Evolutionary conservation across 1,284 basidiomycete species (phyloP).

Genomic region (Tetrapyrgos nigripes): DNA sequence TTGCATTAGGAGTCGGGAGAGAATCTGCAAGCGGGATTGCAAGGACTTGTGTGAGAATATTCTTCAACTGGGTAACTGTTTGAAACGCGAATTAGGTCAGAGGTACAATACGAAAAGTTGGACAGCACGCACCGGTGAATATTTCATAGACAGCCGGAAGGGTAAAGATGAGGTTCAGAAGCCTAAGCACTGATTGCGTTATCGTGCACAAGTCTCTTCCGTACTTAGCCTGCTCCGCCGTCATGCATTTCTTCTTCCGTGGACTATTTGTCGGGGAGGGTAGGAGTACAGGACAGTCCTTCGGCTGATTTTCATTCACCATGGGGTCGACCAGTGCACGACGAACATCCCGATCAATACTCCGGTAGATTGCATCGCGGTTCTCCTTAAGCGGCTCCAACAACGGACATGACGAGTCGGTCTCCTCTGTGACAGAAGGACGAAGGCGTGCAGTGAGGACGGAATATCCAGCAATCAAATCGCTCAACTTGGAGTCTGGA

Average conservation of each 20-base stretch:
- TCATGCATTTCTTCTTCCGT: conserved; percentile 71
- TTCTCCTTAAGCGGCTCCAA: conserved; percentile 71
- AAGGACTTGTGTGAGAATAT: conserved; percentile 66
- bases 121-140: conserved; percentile 60
- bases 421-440: conserved; percentile 49
- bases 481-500: conserved; percentile 49
- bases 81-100: conserved; percentile 6
- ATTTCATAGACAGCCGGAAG: conserved; percentile 61
- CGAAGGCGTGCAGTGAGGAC: conserved; percentile 69
- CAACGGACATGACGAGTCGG: conserved; percentile 67
- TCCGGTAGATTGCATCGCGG: conserved; percentile 52
- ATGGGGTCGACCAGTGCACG: conserved; percentile 65
- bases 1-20: conserved; percentile 78
- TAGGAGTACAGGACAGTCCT: conserved; percentile 35
- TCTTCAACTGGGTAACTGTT: conserved; percentile 62
- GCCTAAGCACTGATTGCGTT: conserved; percentile 68
- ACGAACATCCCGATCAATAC: conserved; percentile 67
- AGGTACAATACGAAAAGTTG: conserved; percentile 1
- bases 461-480: conserved; percentile 75
- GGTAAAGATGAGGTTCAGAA: conserved; percentile 65
- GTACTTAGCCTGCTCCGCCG: conserved; percentile 75
- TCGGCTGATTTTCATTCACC: conserved; percentile 9
- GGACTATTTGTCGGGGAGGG: conserved; percentile 55
- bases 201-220: conserved; percentile 78
- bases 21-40: conserved; percentile 71